A percentile compares a stretch with the other conserved stretches of the same genome.
Evolutionary conservation across 2,329 filamentous ascomycete species (phyloP).

Genomic region (Microdochium bolleyi): DNA sequence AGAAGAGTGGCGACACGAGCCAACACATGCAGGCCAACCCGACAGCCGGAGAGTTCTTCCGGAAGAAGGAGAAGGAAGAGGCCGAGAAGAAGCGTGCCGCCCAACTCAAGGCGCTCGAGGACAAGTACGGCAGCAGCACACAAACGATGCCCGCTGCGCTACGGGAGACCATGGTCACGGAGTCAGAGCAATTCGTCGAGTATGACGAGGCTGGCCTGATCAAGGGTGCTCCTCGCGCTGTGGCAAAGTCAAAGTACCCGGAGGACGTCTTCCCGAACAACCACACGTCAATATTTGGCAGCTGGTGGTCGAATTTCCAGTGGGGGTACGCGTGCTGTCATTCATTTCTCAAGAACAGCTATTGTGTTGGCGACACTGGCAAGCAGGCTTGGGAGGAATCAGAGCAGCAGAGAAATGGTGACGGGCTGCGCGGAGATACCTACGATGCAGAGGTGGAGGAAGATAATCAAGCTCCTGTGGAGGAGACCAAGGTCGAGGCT

Average conservation of each 20-base stretch:
- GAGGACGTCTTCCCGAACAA: slow-evolving; percentile 88
- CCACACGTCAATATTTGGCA: slow-evolving; percentile 88
- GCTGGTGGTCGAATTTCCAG: slow-evolving; percentile 92
- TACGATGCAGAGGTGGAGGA: slow-evolving; percentile 24
- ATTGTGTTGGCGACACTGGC: slow-evolving; percentile 89
- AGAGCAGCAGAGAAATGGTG: slow-evolving; percentile 49
- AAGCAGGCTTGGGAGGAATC: slow-evolving; percentile 73
- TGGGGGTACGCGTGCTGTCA: slow-evolving; percentile 98
- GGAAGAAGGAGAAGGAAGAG: slow-evolving; percentile 73
- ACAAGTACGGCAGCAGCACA: slow-evolving; percentile 74
- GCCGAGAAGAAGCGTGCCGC: slow-evolving; percentile 60
- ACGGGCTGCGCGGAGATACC: slow-evolving; percentile 24
- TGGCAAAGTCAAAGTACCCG: slow-evolving; percentile 80
- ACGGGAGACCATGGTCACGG: slow-evolving; percentile 60
- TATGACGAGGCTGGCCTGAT: slow-evolving; percentile 87
- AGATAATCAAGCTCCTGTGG: slow-evolving; percentile 12
- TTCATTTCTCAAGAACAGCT: slow-evolving; percentile 90
- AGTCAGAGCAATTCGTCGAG: slow-evolving; percentile 84
- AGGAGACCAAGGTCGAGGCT: slow-evolving; percentile 10
- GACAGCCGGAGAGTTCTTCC: slow-evolving; percentile 78
- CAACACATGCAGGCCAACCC: slow-evolving; percentile 94
- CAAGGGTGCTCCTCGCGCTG: slow-evolving; percentile 74
- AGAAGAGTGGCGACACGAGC: slow-evolving; percentile 68
- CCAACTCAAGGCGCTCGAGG: slow-evolving; percentile 61
- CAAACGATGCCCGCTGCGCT: slow-evolving; percentile 51